A percentile compares a stretch with the other conserved stretches of the same genome.
Evolutionary conservation across 768 basidiomycete genomes (phyloP).

Genomic region (Trametes elegans): DNA sequence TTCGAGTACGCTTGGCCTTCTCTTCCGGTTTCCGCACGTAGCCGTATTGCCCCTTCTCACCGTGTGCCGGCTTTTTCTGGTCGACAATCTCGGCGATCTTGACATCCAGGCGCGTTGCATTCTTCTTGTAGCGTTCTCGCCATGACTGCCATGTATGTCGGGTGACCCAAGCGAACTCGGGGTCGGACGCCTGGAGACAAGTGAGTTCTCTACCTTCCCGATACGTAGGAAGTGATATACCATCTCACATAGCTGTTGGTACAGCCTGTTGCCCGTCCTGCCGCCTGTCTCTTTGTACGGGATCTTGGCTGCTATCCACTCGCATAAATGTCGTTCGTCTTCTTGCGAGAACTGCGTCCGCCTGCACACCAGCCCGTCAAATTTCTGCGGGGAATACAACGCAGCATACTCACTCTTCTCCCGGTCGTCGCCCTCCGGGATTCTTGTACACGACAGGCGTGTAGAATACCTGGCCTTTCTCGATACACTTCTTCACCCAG

Average conservation of each 20-base stretch:
- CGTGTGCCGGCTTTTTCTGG: slow-evolving; percentile 62
- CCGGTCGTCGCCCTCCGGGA: slow-evolving; percentile 75
- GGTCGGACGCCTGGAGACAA: slow-evolving; percentile 52
- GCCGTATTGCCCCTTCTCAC: slow-evolving; percentile 81
- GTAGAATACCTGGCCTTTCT: slow-evolving; percentile 59
- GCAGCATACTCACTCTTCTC: slow-evolving; percentile 64
- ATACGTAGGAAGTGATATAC: too few species aligned
- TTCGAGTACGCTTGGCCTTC: slow-evolving; percentile 46
- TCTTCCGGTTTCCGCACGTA: slow-evolving; percentile 76
- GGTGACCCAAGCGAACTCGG: slow-evolving; percentile 75
- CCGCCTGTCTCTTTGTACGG: slow-evolving; percentile 83
- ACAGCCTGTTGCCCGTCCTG: slow-evolving; percentile 77
- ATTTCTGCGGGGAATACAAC: neutral
- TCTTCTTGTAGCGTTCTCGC: slow-evolving; percentile 88
- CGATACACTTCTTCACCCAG: slow-evolving; percentile 84
- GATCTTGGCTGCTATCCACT: slow-evolving; percentile 81
- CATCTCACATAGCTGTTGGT: slow-evolving; percentile 77
- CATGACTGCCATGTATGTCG: slow-evolving; percentile 90
- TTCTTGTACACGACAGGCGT: slow-evolving; percentile 83
- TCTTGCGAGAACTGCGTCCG: slow-evolving; percentile 76
- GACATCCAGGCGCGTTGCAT: slow-evolving; percentile 61
- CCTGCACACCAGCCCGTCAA: slow-evolving; percentile 36
- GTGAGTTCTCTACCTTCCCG: too few species aligned
- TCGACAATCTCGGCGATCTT: slow-evolving; percentile 66
- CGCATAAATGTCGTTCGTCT: slow-evolving; percentile 71